phyloP scores from a whole-genome alignment of 1,284 basidiomycete genomes.

The Gastroboletus turbinatus region DNA sequence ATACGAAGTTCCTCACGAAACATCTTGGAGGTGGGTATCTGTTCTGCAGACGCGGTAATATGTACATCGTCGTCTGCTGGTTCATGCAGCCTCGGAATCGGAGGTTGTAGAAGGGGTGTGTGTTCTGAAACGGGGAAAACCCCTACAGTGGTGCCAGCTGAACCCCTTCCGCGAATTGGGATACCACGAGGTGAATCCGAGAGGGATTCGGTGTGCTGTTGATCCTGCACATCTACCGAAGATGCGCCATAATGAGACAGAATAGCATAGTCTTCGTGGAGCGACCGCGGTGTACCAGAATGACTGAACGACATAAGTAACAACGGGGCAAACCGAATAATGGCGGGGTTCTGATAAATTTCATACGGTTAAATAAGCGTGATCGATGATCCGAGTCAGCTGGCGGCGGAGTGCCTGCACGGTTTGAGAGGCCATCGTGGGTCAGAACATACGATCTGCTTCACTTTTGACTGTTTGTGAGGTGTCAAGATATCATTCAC shows the following conservation, averaged over 20 bases:
- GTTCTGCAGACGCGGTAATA: constrained; percentile 33
- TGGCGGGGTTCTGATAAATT: not conserved
- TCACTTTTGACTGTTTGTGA: too few species aligned
- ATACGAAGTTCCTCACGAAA: constrained; percentile 62
- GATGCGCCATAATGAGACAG: constrained; percentile 41
- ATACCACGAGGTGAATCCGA: constrained; percentile 16
- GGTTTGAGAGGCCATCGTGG: too few species aligned
- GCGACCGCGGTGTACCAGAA: constrained; percentile 29
- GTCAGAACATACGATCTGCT: too few species aligned
- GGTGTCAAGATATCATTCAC: too few species aligned
- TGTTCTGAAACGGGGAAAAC: constrained; percentile 18
- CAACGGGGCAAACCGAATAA: not conserved
- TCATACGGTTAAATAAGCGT: not conserved
- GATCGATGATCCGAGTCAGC: too few species aligned
- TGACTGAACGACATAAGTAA: constrained; percentile 22
- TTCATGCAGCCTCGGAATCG: constrained; percentile 14
- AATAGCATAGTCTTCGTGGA: constrained; percentile 47
- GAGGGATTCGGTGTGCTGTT: constrained; percentile 1
- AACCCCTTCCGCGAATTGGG: constrained; percentile 17
- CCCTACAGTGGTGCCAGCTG: not conserved
- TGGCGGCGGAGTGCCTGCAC: too few species aligned
- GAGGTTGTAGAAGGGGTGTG: constrained; percentile 38
- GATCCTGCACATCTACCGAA: constrained; percentile 5
- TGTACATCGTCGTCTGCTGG: constrained; percentile 3
- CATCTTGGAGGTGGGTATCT: constrained; percentile 42